Evolutionary conservation across 2,329 filamentous ascomycete species (phyloP), one percentile per base, ranked within the genome.

Genomic region (Fusarium xylarioides): DNA sequence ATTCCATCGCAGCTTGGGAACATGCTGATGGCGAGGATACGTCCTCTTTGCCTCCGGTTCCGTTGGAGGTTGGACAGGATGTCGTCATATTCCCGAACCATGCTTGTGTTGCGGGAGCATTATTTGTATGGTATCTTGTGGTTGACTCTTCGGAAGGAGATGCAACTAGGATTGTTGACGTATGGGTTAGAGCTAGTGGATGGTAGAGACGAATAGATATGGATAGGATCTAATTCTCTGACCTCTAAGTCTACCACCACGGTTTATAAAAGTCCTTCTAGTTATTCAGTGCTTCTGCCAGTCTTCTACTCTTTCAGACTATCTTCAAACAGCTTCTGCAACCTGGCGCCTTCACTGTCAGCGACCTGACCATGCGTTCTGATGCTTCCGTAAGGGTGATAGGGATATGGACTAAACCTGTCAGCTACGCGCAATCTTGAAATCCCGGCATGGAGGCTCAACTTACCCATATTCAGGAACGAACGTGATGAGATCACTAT

Each of bases 61-160:
- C 83, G 5, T 75, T 91, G 37, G 72, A 80, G 11, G 80, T 91
- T 54, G 90, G 79, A 0, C 74, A 81, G 9, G 73, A 44, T 4
- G 70, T 81, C 2, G 79, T 85, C 62, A 81, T 92, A 0, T 91
- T 87, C 80, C 89, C 90, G 0, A 92, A 92, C 65, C 90, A 92
- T 80, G 88, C 90, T 8, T 92, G 90, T 74, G 87, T 92, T 44
- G 86, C 90, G 0, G 88, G 89, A 0, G 88, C 87, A 2, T 83
- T 87, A 55, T 91, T 89, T 77, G 88, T 86, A 1, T 92, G 87
- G 86, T 92, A 91, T 79, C 80, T 90, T 11, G 81, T 81, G 0
- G 76, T 80, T 11, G 91, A 70, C 83, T 91, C 30, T 1, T 42
- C 52, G 3, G 63, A 68, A 2, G 46, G n/a, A 11, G 35, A 66